Percentiles rank a stretch among this genome's conserved stretches.
Evolutionary conservation across 1,139 yeast genomes (phyloP).

Genomic region (Meyerozyma elateridarum): DNA sequence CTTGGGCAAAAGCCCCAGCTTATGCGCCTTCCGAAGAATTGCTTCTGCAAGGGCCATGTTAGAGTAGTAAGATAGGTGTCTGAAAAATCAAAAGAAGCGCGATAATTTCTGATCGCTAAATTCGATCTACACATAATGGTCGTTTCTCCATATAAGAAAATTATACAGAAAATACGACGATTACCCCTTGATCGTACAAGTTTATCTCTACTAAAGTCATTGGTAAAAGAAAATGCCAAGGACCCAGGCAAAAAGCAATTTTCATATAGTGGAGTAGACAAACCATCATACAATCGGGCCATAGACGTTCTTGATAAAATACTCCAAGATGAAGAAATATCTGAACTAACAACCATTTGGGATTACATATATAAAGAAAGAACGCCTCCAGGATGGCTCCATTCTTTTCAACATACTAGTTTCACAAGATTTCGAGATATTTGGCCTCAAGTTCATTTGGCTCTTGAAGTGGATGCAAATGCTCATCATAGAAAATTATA

Average conservation of each 20-base stretch:
- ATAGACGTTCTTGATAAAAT: slow-evolving; percentile 21
- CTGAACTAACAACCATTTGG: slow-evolving; percentile 19
- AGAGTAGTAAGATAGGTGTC: slow-evolving; percentile 4
- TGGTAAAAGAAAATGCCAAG: slow-evolving; percentile 8
- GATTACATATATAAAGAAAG: slow-evolving; percentile 25
- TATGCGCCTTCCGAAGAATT: slow-evolving; percentile 47
- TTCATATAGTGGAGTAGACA: slow-evolving; percentile 11
- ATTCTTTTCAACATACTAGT: slow-evolving; percentile 18
- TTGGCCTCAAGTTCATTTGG: slow-evolving; percentile 38
- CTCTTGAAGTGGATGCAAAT: slow-evolving; percentile 25
- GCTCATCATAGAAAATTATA: slow-evolving; percentile 9
- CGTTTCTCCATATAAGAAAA: slow-evolving; percentile 3
- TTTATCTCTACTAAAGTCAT: slow-evolving; percentile 6
- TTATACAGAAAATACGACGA: slow-evolving; percentile 7
- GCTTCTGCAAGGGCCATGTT: slow-evolving; percentile 63
- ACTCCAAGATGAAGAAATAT: slow-evolving; percentile 25
- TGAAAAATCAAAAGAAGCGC: slow-evolving; percentile 1
- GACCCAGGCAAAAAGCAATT: slow-evolving; percentile 6
- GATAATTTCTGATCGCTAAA: not conserved
- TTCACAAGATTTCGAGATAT: slow-evolving; percentile 19
- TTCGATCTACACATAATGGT: slow-evolving; percentile 3
- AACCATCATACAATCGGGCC: slow-evolving; percentile 10
- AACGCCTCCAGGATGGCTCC: slow-evolving; percentile 18
- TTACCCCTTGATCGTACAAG: slow-evolving; percentile 7
- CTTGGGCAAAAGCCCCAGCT: slow-evolving; percentile 56